phyloP scores from a whole-genome alignment of 768 basidiomycete species.

The Pulveroboletus sp. region DNA sequence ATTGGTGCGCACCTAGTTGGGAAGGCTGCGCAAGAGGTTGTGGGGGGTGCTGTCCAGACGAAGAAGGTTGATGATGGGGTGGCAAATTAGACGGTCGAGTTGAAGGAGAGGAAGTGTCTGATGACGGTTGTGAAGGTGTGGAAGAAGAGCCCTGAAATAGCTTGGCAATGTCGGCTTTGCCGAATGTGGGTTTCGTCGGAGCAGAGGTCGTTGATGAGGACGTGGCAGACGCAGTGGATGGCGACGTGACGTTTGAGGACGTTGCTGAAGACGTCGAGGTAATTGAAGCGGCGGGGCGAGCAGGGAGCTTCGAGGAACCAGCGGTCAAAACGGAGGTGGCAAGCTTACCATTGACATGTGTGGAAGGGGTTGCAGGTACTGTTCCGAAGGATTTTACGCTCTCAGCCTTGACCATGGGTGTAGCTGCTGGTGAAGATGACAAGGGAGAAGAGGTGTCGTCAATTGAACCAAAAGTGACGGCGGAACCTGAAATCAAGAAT shows the following conservation, averaged over 20 bases:
- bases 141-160: conserved; percentile 38
- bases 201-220: conserved; percentile 34
- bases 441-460: conserved; percentile 73
- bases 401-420: conserved; percentile 60
- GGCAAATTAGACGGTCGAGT: conserved; percentile 51
- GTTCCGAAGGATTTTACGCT: conserved; percentile 80
- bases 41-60: conserved; percentile 34
- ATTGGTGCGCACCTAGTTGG: conserved; percentile 44
- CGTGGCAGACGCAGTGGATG: conserved; percentile 30
- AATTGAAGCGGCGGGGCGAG: conserved; percentile 24
- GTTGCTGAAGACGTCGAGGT: conserved; percentile 3
- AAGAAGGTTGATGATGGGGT: conserved; percentile 37
- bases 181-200: conserved; percentile 28
- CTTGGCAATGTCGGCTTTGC: conserved; percentile 38
- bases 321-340: conserved; percentile 42
- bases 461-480: conserved; percentile 88
- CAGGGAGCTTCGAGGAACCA: conserved; percentile 32
- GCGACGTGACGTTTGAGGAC: conserved; percentile 26
- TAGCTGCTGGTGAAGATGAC: conserved; percentile 76
- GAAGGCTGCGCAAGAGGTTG: conserved; percentile 36
- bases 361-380: conserved; percentile 48
- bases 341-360: conserved; percentile 61
- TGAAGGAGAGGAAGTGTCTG: conserved; percentile 56
- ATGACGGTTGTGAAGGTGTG: conserved; percentile 43
- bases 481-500: conserved; percentile 41